Percentiles rank a stretch among this genome's conserved stretches.
These are phyloP conservation scores for Platismatia glauca DNA, from an alignment of 495 filamentous ascomycete genomes.

Conservation along the genomic window DNA sequence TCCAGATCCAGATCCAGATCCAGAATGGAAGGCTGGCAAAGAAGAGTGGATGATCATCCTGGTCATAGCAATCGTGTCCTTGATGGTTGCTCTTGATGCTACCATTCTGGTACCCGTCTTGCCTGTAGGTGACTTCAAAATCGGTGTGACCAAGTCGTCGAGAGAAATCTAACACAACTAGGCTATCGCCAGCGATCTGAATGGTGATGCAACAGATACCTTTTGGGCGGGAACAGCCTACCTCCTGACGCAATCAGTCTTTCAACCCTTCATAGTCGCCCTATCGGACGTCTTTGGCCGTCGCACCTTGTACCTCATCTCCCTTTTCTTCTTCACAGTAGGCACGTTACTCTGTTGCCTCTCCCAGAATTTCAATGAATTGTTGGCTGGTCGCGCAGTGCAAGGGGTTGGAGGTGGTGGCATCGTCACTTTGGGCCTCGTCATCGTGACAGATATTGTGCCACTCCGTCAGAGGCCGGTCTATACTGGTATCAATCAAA, in stretches of 20 bases:
- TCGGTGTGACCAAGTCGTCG: not conserved
- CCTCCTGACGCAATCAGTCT: conserved; percentile 39
- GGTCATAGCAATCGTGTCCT: conserved; percentile 36
- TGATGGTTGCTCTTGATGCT: conserved; percentile 47
- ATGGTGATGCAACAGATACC: conserved; percentile 38
- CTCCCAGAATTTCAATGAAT: conserved; percentile 13
- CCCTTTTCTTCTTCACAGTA: not conserved
- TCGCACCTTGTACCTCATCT: not conserved
- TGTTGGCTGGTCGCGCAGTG: conserved; percentile 30
- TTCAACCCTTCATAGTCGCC: conserved; percentile 40
- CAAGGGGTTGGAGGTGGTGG: conserved; percentile 35
- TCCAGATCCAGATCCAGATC: too few species aligned
- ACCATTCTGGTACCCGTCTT: conserved; percentile 44
- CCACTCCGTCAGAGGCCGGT: conserved; percentile 31
- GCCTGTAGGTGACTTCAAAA: conserved; percentile 17
- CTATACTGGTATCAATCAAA: conserved; percentile 28
- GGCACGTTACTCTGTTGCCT: not conserved
- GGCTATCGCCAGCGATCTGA: conserved; percentile 33
- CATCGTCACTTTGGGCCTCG: conserved; percentile 24
- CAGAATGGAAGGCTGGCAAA: not conserved
- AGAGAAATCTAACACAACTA: not conserved
- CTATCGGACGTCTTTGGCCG: conserved; percentile 28
- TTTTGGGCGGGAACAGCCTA: conserved; percentile 51
- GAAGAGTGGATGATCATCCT: conserved; percentile 28
- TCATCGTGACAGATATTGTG: conserved; percentile 34